phyloP scores from a whole-genome alignment of 2,329 filamentous ascomycete species.

The Cladophialophora exuberans region DNA sequence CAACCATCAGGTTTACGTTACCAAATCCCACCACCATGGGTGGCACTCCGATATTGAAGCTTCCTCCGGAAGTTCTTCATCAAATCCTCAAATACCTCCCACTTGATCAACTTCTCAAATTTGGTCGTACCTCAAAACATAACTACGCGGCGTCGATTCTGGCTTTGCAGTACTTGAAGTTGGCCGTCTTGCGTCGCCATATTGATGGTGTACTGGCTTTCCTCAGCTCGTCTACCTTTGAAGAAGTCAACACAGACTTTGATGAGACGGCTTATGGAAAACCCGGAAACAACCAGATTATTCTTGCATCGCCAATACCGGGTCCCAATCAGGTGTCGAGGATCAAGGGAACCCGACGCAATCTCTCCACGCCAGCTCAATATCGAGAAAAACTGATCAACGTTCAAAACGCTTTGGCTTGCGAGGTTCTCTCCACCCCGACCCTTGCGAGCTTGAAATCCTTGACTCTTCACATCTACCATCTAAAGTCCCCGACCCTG shows the following conservation, averaged over 20 bases:
- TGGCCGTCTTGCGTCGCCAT: slow-evolving; percentile 40
- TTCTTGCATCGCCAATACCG: slow-evolving; percentile 16
- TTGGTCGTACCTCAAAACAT: slow-evolving; percentile 37
- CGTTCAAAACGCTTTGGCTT: slow-evolving; percentile 27
- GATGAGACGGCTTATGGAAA: neutral
- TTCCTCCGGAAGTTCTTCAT: slow-evolving; percentile 40
- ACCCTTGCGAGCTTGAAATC: slow-evolving; percentile 20
- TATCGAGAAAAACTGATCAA: slow-evolving; percentile 20
- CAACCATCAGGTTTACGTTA: too few species aligned
- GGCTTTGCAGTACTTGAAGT: slow-evolving; percentile 37
- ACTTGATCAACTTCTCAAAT: slow-evolving; percentile 37
- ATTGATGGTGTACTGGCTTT: slow-evolving; percentile 40
- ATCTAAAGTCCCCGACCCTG: slow-evolving; percentile 37
- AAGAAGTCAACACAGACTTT: slow-evolving; percentile 18
- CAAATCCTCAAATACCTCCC: slow-evolving; percentile 39
- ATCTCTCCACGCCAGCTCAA: slow-evolving; percentile 10
- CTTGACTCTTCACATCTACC: slow-evolving; percentile 33
- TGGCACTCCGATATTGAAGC: slow-evolving; percentile 13
- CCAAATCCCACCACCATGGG: too few species aligned
- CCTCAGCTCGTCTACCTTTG: slow-evolving; percentile 34
- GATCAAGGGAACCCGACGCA: slow-evolving; percentile 13
- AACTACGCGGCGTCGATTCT: slow-evolving; percentile 37
- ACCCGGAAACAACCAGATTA: slow-evolving; percentile 16
- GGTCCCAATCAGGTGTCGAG: slow-evolving; percentile 8
- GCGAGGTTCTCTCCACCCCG: slow-evolving; percentile 16